Evolutionary conservation across 129 eudicot species (phyloP), one percentile per base, ranked within the genome.

Genomic region (Helichrysum umbraculigerum): DNA sequence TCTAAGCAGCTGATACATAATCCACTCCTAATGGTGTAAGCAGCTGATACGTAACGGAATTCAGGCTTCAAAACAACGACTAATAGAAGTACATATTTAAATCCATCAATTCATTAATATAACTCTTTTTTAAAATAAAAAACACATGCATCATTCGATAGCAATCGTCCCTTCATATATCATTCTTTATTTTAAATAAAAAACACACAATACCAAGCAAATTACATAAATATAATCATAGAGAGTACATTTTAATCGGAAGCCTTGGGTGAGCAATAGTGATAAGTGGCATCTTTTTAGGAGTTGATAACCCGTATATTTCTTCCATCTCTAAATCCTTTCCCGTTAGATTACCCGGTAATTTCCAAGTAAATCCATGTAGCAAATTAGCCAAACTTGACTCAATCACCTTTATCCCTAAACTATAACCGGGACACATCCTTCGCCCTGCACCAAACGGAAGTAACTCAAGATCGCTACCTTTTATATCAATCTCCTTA

Each of bases 371-470:
- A 51, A 51, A 51, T 5, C 57, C 63, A 57, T 57, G 63, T 4
- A 57, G 22, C 63, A 57, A 19, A 57, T 57, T 57, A 57, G 63
- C 63, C 63, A 57, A 57, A 57, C 25, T 57, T 20, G 63, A n/a
- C 9, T 57, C 22, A 8, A 57, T 57, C 21, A 57, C 22, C 22
- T 57, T 57, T 0, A 6, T 15, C 19, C 63, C 63, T 57, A 57
- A 57, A 57, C 63, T 57, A 57, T 57, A 57, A 17, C 63, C 63
- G 1, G 63, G 63, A 19, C 22, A 57, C 29, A 57, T 57, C 29
- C 63, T 57, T 57, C 63, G 29, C 22, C 63, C 63, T 57, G 63
- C 63, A 19, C 63, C 63, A 57, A 57, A 57, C 19, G 63, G 63
- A 7, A 57, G 6, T 11, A 57, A 57, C 63, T 57, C 63, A 57